Conservation (phyloP, 352 stramenopile genomes). For the Phytopythium kandeliae region DNA sequence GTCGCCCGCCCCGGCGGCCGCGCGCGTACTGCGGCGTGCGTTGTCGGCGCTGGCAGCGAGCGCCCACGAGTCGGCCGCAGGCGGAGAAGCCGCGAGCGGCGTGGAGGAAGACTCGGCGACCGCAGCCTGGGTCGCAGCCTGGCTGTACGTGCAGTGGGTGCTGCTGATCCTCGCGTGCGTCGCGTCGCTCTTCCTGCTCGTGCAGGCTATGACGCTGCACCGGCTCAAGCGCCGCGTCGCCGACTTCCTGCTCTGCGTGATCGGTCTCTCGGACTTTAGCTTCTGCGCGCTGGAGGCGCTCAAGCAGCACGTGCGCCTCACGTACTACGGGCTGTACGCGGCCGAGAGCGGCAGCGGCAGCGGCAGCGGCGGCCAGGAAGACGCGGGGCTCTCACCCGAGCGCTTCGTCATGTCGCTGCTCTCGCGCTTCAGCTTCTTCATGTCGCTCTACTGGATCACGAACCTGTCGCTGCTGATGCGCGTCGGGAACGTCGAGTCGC, state of each 20-base stretch:
- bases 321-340: conserved; percentile 41
- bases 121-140: conserved; percentile 32
- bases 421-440: conserved; percentile 64
- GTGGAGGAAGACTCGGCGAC: conserved; percentile 4
- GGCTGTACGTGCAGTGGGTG: conserved; percentile 44
- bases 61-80: no score
- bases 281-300: conserved; percentile 46
- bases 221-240: conserved; percentile 60
- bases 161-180: conserved; percentile 29
- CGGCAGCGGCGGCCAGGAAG: conserved; percentile 1
- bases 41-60: not conserved
- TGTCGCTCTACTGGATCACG: conserved; percentile 68
- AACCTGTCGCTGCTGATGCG: conserved; percentile 70
- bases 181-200: conserved; percentile 44
- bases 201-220: conserved; percentile 55
- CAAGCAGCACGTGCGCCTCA: conserved; percentile 32
- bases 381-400: not conserved
- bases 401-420: conserved; percentile 30
- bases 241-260: conserved; percentile 62
- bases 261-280: conserved; percentile 47
- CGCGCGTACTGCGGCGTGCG: not conserved
- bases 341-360: conserved; percentile 6
- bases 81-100: no score
- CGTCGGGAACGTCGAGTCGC: conserved; percentile 42
- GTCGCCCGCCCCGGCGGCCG: not conserved